Evolutionary conservation across 805 yeast species (phyloP).

Genomic region (Monosporozyma aerobia): DNA sequence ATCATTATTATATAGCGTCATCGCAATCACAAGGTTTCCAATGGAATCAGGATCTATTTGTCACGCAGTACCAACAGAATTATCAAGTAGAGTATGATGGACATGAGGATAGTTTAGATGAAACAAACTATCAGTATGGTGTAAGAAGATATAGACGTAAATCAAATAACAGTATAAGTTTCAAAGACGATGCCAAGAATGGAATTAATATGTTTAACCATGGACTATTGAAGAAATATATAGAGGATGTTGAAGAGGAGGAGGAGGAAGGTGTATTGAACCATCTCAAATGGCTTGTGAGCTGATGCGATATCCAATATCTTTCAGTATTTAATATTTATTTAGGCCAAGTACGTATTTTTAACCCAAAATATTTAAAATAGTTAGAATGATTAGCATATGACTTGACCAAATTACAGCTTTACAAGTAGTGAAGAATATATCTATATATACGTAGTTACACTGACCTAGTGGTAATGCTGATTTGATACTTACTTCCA

Average conservation of each 20-base stretch:
- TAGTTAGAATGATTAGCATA: too few relatives aligned
- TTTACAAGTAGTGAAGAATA: too few relatives aligned
- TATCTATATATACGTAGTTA: too few relatives aligned
- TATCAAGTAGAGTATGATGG: conserved; percentile 28
- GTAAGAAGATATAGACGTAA: conserved; percentile 18
- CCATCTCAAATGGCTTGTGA: conserved; percentile 1
- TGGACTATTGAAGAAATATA: background rate
- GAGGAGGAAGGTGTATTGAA: background rate
- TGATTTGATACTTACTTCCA: too few relatives aligned
- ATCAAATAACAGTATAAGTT: conserved; percentile 21
- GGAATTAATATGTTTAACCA: conserved; percentile 8
- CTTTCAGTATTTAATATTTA: background rate
- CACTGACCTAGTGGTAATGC: too few relatives aligned
- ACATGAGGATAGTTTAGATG: conserved; percentile 8
- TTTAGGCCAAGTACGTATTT: too few relatives aligned
- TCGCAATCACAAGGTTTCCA: conserved; percentile 62
- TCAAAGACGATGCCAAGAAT: conserved; percentile 20
- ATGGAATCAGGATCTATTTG: conserved; percentile 72
- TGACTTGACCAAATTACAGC: too few relatives aligned
- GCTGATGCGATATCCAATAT: background rate
- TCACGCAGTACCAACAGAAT: conserved; percentile 57
- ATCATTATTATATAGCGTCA: conserved; percentile 13
- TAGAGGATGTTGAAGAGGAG: background rate
- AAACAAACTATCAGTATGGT: conserved; percentile 5
- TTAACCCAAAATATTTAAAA: too few relatives aligned